Conservation (phyloP, 2,329 filamentous ascomycete genomes). For the Penicillium sp. region DNA sequence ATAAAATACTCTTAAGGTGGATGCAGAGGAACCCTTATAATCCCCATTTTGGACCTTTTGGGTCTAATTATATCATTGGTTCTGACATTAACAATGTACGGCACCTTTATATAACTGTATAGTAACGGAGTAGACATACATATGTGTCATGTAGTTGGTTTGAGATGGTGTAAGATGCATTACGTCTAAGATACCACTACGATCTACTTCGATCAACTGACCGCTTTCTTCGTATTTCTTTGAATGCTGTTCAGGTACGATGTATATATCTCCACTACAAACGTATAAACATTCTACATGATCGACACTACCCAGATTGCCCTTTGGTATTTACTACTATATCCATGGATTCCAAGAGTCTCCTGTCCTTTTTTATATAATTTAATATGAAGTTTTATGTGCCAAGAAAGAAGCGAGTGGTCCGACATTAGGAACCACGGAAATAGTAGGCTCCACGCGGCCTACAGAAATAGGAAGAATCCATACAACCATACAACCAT, state of each 20-base stretch:
- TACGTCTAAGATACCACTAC: not conserved
- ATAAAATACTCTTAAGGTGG: not conserved
- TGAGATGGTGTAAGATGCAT: not conserved
- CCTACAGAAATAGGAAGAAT: not conserved
- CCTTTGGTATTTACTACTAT: not conserved
- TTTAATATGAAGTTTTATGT: not conserved
- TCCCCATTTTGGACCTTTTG: not conserved
- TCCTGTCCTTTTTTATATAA: not conserved
- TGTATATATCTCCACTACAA: not conserved
- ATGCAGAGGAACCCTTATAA: not conserved
- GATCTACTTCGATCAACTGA: too few species aligned
- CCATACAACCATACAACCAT: not conserved
- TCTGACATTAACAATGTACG: not conserved
- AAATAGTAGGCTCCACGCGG: conserved; percentile 5
- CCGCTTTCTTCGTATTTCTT: too few species aligned
- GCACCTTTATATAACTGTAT: not conserved
- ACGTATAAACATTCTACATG: not conserved
- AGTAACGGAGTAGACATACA: not conserved
- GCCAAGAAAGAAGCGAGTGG: not conserved
- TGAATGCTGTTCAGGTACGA: too few species aligned
- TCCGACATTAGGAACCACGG: conserved; percentile 1
- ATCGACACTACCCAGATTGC: not conserved
- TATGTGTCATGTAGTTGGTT: not conserved
- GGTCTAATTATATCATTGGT: not conserved
- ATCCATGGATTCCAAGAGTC: too few species aligned